Conservation (phyloP, 192 early-diverging fungal genomes). For the Umbelopsis ramanniana region DNA sequence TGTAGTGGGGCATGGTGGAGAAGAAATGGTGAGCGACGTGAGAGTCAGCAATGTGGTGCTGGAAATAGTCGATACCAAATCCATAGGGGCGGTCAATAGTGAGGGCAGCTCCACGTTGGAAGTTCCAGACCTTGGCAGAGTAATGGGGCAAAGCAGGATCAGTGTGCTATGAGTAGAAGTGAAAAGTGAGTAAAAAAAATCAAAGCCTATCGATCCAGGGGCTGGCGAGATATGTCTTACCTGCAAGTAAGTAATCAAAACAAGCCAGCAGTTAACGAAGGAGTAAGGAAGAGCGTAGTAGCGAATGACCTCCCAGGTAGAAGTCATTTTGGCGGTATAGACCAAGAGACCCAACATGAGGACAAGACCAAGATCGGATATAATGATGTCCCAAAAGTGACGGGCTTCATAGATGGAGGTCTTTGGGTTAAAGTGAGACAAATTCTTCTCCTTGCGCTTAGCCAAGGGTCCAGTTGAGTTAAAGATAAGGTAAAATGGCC, state of each 20-base stretch:
- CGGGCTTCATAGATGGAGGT: conserved; percentile 80
- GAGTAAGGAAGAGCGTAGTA: conserved; percentile 94
- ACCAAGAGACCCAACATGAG: conserved; percentile 64
- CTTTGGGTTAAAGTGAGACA: conserved; percentile 85
- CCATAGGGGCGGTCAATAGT: conserved; percentile 93
- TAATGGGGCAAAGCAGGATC: conserved; percentile 85
- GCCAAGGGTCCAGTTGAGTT: conserved; percentile 75
- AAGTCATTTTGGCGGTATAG: conserved; percentile 55
- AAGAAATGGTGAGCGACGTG: conserved; percentile 97
- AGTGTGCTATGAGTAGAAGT: conserved; percentile 88
- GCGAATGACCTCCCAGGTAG: conserved; percentile 63
- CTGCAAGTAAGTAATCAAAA: conserved; percentile 88
- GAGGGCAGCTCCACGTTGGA: conserved; percentile 82
- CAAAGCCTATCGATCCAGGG: not conserved
- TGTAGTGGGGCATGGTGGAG: conserved; percentile 97
- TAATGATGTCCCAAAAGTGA: conserved; percentile 70
- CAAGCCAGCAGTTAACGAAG: conserved; percentile 93
- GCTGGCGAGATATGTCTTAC: not conserved
- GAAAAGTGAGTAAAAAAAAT: conserved; percentile 32
- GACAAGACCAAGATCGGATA: conserved; percentile 64
- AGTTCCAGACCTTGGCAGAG: conserved; percentile 78
- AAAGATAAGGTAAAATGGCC: conserved; percentile 84
- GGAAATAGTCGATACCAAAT: conserved; percentile 79
- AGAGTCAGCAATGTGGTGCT: conserved; percentile 84
- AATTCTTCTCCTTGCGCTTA: conserved; percentile 46